Evolutionary conservation across 768 basidiomycete species (phyloP).

Genomic region (Tricholoma furcatifolium): DNA sequence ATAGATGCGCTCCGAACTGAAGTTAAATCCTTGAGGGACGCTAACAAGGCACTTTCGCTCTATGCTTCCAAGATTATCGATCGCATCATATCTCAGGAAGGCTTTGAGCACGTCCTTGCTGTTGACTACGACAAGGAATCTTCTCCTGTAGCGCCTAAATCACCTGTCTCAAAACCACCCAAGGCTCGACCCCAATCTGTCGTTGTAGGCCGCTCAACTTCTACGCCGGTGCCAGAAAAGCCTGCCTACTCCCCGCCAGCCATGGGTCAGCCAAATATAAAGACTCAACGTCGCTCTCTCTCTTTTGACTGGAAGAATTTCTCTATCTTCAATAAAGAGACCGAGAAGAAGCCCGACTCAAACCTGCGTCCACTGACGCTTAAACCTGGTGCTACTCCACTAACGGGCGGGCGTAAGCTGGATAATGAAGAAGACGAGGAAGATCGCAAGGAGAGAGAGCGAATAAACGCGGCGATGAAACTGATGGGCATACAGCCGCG

Average conservation of each 20-base stretch:
- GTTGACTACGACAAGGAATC: slow-evolving; percentile 78
- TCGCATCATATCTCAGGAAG: slow-evolving; percentile 93
- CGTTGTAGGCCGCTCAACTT: slow-evolving; percentile 43
- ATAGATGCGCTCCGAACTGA: slow-evolving; percentile 78
- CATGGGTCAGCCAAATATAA: slow-evolving; percentile 30
- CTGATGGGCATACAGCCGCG: slow-evolving; percentile 85
- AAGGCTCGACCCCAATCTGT: slow-evolving; percentile 66
- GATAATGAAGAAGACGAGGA: slow-evolving; percentile 93
- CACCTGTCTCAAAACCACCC: slow-evolving; percentile 27
- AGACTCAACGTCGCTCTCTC: slow-evolving; percentile 67
- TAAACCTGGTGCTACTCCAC: slow-evolving; percentile 56
- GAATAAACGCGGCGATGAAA: slow-evolving; percentile 89
- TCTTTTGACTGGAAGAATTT: slow-evolving; percentile 85
- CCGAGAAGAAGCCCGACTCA: slow-evolving; percentile 64
- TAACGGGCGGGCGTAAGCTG: slow-evolving; percentile 70
- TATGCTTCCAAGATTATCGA: slow-evolving; percentile 99
- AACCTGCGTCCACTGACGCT: slow-evolving; percentile 73
- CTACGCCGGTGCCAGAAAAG: slow-evolving; percentile 31
- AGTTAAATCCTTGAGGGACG: slow-evolving; percentile 90
- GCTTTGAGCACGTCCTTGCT: slow-evolving; percentile 96
- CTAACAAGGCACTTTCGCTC: slow-evolving; percentile 91
- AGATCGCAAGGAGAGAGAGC: slow-evolving; percentile 82
- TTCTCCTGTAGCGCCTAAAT: slow-evolving; percentile 33
- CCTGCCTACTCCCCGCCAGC: slow-evolving; percentile 22
- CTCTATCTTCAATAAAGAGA: slow-evolving; percentile 58